Conservation (phyloP, 73 alveolate genomes). For the Stentor coeruleus region DNA sequence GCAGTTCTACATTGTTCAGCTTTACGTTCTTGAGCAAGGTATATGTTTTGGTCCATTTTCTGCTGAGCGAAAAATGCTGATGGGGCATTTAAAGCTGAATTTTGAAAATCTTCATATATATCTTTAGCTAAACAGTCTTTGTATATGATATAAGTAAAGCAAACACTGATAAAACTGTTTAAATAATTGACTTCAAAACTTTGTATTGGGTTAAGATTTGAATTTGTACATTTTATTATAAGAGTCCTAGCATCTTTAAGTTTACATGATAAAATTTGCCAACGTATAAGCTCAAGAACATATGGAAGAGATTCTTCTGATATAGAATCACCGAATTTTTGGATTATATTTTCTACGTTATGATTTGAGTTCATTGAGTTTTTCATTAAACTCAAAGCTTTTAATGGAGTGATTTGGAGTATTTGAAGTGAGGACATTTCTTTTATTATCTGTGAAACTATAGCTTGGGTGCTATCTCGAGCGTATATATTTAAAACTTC, state of each 20-base stretch:
- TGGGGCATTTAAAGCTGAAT: background rate
- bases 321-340: background rate
- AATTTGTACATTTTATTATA: too few species aligned
- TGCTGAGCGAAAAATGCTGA: background rate
- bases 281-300: background rate
- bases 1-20: background rate
- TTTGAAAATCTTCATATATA: too few species aligned
- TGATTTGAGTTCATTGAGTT: background rate
- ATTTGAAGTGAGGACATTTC: background rate
- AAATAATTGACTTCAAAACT: background rate
- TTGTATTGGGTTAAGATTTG: background rate
- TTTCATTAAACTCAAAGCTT: background rate
- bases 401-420: background rate
- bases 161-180: too few species aligned
- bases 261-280: background rate
- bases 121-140: too few species aligned
- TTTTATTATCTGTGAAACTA: background rate
- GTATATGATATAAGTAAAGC: too few species aligned
- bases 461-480: background rate
- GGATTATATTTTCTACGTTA: background rate
- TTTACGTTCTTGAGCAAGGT: background rate
- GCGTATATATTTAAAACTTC: background rate
- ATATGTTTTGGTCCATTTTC: background rate
- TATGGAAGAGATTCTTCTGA: background rate
- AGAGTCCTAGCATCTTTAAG: background rate